Evolutionary conservation across 768 basidiomycete species (phyloP), one percentile per base, ranked within the genome.

Genomic region (Trametes sanguinea): DNA sequence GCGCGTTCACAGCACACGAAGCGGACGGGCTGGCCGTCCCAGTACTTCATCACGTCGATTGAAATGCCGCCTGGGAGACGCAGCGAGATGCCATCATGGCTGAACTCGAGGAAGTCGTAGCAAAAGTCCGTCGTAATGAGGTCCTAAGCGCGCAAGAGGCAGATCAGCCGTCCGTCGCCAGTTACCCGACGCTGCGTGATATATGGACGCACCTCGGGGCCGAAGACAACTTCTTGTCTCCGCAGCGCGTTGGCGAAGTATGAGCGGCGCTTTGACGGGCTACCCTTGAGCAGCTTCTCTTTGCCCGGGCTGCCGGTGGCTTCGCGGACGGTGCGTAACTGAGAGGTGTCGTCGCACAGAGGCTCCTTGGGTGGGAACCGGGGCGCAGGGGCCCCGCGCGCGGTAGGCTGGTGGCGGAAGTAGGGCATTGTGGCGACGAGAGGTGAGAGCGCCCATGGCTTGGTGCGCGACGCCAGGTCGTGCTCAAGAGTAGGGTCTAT

Each of bases 381-480:
- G 9, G 72, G 71, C 14, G 65, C 59, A 10, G 68, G 58, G 2
- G 65, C 45, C 48, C 52, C 43, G 1, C 61, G 40, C 4, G 65
- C 47, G 9, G 53, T 52, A 54, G 60, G 54, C 78, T 81, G 54
- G 68, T 92, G 87, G 30, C 73, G 70, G 61, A 94, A 81, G 72
- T 92, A 80, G 0, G 92, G 90, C 89, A 94, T 93, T 0, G 92
- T 93, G 1, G 89, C 76, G 6, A 94, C 80, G 45, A 93, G 75
- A 0, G 92, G 92, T 0, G 92, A 93, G 35, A 94, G 79, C 0
- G 95, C 95, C 95, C 95, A 98, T 7, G 95, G 95, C 69, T 89
- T 90, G 2, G 81, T 77, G 16, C 80, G 76, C 7, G 87, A 91
- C 6, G 82, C 82, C 43, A 97, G 83, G 74, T 97, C 90, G 66